Conservation (phyloP, 768 basidiomycete species). For the Boletus pseudo-olivaceus region DNA sequence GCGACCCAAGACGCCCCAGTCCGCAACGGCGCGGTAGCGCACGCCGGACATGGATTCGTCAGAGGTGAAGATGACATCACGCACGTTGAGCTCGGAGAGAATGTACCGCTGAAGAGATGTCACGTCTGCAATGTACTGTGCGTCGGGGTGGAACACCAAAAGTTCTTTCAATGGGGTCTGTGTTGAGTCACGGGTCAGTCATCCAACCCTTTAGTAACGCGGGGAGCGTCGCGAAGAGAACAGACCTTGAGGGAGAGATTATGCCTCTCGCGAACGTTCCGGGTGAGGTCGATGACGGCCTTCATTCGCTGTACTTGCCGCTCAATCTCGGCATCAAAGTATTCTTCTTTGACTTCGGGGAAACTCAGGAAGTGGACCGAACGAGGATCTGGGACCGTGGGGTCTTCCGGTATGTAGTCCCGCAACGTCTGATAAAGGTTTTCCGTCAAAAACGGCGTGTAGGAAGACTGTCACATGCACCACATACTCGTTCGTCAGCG, state of each 20-base stretch:
- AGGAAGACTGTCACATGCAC: conserved; percentile 68
- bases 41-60: conserved; percentile 86
- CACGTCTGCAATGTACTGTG: conserved; percentile 81
- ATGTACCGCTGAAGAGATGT: conserved; percentile 84
- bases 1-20: conserved; percentile 91
- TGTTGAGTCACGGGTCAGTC: neutral
- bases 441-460: conserved; percentile 97
- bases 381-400: conserved; percentile 69
- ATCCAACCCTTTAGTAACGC: neutral
- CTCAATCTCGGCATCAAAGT: conserved; percentile 92
- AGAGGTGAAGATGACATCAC: conserved; percentile 83
- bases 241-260: conserved; percentile 85
- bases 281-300: conserved; percentile 86
- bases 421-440: conserved; percentile 91
- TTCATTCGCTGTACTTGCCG: conserved; percentile 95
- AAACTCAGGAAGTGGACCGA: conserved; percentile 95
- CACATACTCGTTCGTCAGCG: neutral
- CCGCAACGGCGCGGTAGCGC: conserved; percentile 86
- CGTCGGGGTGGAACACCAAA: conserved; percentile 87
- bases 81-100: conserved; percentile 92
- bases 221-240: neutral
- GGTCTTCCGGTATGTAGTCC: conserved; percentile 77
- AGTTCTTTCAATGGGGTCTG: conserved; percentile 92
- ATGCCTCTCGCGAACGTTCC: conserved; percentile 84
- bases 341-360: conserved; percentile 90